A percentile compares a stretch with the other conserved stretches of the same genome.
Conservation (phyloP, 2,329 filamentous ascomycete species). For the Lachnellula arida region DNA sequence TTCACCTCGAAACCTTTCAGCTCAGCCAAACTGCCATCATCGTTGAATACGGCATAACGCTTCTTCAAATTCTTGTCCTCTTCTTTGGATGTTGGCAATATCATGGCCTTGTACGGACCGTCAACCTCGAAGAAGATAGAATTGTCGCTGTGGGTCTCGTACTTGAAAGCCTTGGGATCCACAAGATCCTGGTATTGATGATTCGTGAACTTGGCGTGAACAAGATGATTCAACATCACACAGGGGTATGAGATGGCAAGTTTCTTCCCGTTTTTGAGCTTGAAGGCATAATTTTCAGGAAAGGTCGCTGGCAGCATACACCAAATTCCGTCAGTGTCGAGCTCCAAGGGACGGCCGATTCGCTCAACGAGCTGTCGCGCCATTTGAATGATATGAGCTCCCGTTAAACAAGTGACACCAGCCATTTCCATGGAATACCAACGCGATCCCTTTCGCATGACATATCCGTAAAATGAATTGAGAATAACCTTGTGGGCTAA, state of each 20-base stretch:
- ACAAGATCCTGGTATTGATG: conserved; percentile 91
- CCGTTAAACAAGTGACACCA: conserved; percentile 93
- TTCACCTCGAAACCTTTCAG: conserved; percentile 98
- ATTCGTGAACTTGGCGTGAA: conserved; percentile 93
- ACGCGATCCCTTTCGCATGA: conserved; percentile 97
- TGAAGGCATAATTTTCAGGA: conserved; percentile 94
- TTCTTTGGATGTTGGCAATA: conserved; percentile 94
- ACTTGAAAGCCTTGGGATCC: conserved; percentile 75
- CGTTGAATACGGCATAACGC: conserved; percentile 97
- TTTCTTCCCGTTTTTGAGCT: conserved; percentile 93
- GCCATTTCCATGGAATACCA: conserved; percentile 99
- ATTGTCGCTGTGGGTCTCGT: conserved; percentile 97
- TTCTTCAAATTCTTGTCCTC: conserved; percentile 99
- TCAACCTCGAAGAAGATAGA: conserved; percentile 99
- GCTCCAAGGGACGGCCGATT: conserved; percentile 84
- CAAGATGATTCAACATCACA: conserved; percentile 97
- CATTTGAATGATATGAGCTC: conserved; percentile 94
- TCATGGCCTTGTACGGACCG: conserved; percentile 95
- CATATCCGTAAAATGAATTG: conserved; percentile 98
- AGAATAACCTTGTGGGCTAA: conserved; percentile 98
- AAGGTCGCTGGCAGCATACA: conserved; percentile 97
- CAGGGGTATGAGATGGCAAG: conserved; percentile 95
- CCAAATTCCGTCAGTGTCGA: conserved; percentile 99
- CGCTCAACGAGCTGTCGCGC: conserved; percentile 89
- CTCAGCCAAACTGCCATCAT: conserved; percentile 91